Evolutionary conservation across 1,139 yeast species (phyloP).

Genomic region (Debaryomycetaceae sp.): DNA sequence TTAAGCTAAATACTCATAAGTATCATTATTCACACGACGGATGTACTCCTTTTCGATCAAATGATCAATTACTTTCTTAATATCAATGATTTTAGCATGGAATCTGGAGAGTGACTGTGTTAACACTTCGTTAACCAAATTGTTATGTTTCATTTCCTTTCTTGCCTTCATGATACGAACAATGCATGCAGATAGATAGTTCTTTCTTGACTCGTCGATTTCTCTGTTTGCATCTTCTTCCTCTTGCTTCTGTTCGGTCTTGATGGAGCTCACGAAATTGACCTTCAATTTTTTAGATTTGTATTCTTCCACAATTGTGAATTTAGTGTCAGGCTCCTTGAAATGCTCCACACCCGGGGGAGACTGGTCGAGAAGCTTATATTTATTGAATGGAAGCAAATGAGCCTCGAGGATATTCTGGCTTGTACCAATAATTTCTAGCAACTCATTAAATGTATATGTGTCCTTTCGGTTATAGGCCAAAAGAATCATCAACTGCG

Average conservation of each 20-base stretch:
- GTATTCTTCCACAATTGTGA: conserved; percentile 76
- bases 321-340: conserved; percentile 53
- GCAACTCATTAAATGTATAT: conserved; percentile 59
- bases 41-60: conserved; percentile 86
- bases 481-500: conserved; percentile 80
- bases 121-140: conserved; percentile 82
- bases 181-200: conserved; percentile 86
- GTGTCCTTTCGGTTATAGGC: conserved; percentile 69
- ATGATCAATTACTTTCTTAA: conserved; percentile 81
- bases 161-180: conserved; percentile 97
- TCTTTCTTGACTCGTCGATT: conserved; percentile 81
- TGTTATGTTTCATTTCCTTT: conserved; percentile 72
- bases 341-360: conserved; percentile 54
- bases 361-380: conserved; percentile 65
- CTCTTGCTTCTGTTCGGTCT: conserved; percentile 73
- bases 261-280: conserved; percentile 80
- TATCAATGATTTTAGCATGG: conserved; percentile 79
- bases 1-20: conserved; percentile 77
- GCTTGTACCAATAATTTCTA: conserved; percentile 66
- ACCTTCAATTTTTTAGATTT: conserved; percentile 82
- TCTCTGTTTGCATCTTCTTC: conserved; percentile 81
- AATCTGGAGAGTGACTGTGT: conserved; percentile 84
- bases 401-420: conserved; percentile 68
- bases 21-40: conserved; percentile 70
- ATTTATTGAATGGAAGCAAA: conserved; percentile 74